Base-by-base conservation (phyloP, 2,329 filamentous ascomycete genomes). In the Cladosporium sp. region DNA sequence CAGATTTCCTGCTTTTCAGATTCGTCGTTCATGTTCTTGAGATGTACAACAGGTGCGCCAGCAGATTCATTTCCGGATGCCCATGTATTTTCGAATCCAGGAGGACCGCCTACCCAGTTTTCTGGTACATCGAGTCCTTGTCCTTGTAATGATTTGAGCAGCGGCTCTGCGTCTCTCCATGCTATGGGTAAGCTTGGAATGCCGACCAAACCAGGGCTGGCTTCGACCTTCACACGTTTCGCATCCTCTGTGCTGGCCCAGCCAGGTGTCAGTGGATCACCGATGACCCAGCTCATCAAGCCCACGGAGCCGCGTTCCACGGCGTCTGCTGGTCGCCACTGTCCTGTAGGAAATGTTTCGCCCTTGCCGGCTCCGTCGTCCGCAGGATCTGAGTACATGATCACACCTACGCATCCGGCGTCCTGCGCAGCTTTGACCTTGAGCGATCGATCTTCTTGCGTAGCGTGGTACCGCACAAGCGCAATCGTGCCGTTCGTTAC, bases 141-240 rank as follows among this genome's bases (percentile, higher is more conserved):
- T 0, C 92, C 92, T 71, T 92, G 84, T 15, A 99, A 83, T 1
- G 88, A 85, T 73, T 92, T 85, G 15, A 99, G 83, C 14, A 99
- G 82, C 26, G 87, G 84, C 75, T 95, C 88, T 0, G 95, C 94
- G 78, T 98, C 92, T 70, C 91, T 87, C 92, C 92, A 97, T 6
- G 94, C 87, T 24, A 99, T 82, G 0, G 95, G 95, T 58, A 99
- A 80, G 77, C 93, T 97, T 0, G 95, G 95, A 54, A 98, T 98
- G 61, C 90, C 86, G 28, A 89, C 86, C 15, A 99, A 82, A 0
- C 88, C 93, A 1, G 86, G 81, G 55, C 90, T 90, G 59, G 94
- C 86, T 26, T 90, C 86, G 24, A 88, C 86, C 59, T 87, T 83
- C 73, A 95, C 83, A 59, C 92, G 86, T 52, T 88, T 86, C 51